Conservation (phyloP, 1,139 yeast genomes). For the Schizosaccharomyces versatilis region DNA sequence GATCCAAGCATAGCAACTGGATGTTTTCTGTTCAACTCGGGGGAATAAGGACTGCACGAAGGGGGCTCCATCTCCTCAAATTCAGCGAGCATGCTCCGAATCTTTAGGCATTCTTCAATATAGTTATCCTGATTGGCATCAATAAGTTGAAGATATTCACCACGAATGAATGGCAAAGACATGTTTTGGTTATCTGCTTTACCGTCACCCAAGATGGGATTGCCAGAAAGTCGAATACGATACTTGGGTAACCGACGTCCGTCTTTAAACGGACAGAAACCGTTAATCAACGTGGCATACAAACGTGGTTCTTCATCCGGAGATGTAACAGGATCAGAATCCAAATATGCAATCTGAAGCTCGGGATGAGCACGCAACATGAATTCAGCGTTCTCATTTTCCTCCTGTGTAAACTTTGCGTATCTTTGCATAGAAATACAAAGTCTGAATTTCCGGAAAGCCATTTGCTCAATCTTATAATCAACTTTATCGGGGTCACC, state of each 20-base stretch:
- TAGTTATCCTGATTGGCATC: constrained; percentile 98
- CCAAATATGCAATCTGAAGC: constrained; percentile 91
- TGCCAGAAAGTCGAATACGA: constrained; percentile 93
- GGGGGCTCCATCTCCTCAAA: constrained; percentile 66
- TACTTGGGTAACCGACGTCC: constrained; percentile 98
- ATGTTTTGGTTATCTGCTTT: constrained; percentile 97
- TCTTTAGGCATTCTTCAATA: constrained; percentile 92
- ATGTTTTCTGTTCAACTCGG: constrained; percentile 24
- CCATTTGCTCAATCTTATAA: constrained; percentile 94
- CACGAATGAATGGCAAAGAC: constrained; percentile 89
- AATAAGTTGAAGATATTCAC: constrained; percentile 91
- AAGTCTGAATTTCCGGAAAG: constrained; percentile 94
- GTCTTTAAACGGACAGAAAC: constrained; percentile 94
- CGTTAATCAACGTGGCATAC: constrained; percentile 88
- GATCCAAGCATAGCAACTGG: constrained; percentile 99
- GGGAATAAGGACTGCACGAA: constrained; percentile 41
- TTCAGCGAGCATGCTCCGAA: constrained; percentile 90
- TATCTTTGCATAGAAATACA: constrained; percentile 96
- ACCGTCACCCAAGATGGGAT: constrained; percentile 98
- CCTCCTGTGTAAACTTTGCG: constrained; percentile 89
- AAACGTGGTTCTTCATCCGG: constrained; percentile 95
- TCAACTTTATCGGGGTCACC: constrained; percentile 92
- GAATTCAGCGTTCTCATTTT: constrained; percentile 93
- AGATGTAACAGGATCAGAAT: constrained; percentile 75
- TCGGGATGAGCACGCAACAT: constrained; percentile 96